Evolutionary conservation across 2,329 filamentous ascomycete species (phyloP).

Genomic region (Daldinia eschscholtzii): DNA sequence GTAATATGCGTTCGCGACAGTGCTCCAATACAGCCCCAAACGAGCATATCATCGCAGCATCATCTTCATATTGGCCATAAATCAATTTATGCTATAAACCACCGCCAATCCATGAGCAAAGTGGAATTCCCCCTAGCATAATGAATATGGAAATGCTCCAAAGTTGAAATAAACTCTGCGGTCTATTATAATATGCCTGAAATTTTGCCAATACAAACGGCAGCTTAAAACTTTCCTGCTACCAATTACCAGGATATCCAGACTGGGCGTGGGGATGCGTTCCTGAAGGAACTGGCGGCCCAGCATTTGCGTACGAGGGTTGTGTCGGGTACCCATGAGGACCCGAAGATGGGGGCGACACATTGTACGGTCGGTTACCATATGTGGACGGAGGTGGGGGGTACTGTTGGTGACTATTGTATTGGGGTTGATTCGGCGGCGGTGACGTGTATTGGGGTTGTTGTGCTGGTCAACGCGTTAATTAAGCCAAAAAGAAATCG

Average conservation of each 20-base stretch:
- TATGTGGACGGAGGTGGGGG: constrained; percentile 50
- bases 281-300: constrained; percentile 46
- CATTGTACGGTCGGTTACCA: constrained; percentile 45
- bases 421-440: constrained; percentile 47
- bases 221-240: constrained; percentile 19
- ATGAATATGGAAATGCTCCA: constrained; percentile 36
- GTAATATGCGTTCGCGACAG: constrained; percentile 39
- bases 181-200: constrained; percentile 42
- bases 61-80: constrained; percentile 22
- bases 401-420: constrained; percentile 51
- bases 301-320: constrained; percentile 49
- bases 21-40: constrained; percentile 25
- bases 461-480: constrained; percentile 43
- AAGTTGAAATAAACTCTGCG: constrained; percentile 34
- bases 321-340: constrained; percentile 48
- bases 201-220: constrained; percentile 21
- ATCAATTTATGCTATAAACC: constrained; percentile 27
- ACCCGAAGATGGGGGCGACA: constrained; percentile 47
- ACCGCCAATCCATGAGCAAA: constrained; percentile 22
- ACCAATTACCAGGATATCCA: constrained; percentile 54
- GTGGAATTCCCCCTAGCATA: constrained; percentile 20
- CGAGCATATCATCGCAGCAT: constrained; percentile 22
- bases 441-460: constrained; percentile 52
- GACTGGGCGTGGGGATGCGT: constrained; percentile 49
- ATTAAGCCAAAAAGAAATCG: constrained; percentile 11